Base-by-base conservation (phyloP, 495 filamentous ascomycete species). In the Podospora bellae-mahoneyi region DNA sequence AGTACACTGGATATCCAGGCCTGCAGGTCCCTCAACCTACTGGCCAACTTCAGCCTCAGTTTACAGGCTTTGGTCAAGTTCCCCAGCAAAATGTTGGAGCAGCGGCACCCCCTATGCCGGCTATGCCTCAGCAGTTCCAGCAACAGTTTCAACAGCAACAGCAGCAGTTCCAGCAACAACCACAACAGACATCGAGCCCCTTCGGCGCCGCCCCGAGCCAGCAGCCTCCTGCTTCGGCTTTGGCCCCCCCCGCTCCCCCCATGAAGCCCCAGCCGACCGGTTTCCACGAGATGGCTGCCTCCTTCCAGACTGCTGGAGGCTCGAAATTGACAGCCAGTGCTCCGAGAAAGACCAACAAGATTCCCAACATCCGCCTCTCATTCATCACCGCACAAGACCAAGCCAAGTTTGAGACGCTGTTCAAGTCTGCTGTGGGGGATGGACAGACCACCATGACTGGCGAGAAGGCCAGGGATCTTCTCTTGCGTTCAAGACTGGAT, bases 371-470 rank as follows among this genome's bases (percentile, higher is more conserved):
- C 65, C 84, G 96, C 60, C 82, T 99, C 58, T 96, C 93, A 5
- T 99, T 98, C 73, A 94, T 99, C 66, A 97, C 96, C 1, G 93
- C 91, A 26, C 88, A 91, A 70, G 96, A 99, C 74, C 96, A 99
- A 77, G 90, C 94, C 66, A 97, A 95, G 78, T 99, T 99, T 73
- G 96, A 99, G 83, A 93, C 96, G 68, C 82, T 99, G 9, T 99
- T 99, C 82, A 97, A 96, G 80, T 94, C 92, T 61, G 96, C 96
- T 9, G 93, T 94, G 48, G 92, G 93, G 13, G 90, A 94, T 72
- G 77, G 74, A n/a, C 90, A 86, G 68, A 89, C 91, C 73, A 93
- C 95, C 56, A 84, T 99, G 82, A 91, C 92, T 74, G 96, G 92
- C 23, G 96, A 97, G 64, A 93, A 96, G 76, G 94, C 93, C 23